Percentiles rank a stretch among this genome's conserved stretches.
Conservation (phyloP, 495 filamentous ascomycete genomes). For the Aspergillus bridgeri region DNA sequence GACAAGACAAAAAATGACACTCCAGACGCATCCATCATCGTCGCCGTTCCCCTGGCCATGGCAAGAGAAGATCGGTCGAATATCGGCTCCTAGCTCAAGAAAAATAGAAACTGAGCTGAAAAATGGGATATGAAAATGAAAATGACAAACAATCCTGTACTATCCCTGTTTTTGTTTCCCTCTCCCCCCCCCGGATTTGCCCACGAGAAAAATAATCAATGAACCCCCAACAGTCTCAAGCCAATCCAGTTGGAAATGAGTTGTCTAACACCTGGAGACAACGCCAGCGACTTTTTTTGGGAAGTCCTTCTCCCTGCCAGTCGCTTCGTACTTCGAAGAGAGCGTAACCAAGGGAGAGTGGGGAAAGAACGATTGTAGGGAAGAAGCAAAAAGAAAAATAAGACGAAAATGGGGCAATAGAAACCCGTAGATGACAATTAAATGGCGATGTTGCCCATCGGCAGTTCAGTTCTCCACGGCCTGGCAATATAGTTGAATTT, state of each 20-base stretch:
- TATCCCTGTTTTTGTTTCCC: slow-evolving; percentile 12
- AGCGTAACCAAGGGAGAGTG: slow-evolving; percentile 3
- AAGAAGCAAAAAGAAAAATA: slow-evolving; percentile 7
- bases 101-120: slow-evolving; percentile 5
- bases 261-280: slow-evolving; percentile 15
- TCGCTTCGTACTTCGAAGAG: slow-evolving; percentile 1
- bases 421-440: slow-evolving; percentile 6
- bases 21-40: slow-evolving; percentile 4
- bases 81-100: neutral
- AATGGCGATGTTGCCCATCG: slow-evolving; percentile 4
- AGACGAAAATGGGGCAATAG: slow-evolving; percentile 2
- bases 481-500: slow-evolving; percentile 79
- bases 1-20: slow-evolving; percentile 11
- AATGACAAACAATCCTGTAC: slow-evolving; percentile 10
- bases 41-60: neutral
- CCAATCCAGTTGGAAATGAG: slow-evolving; percentile 31
- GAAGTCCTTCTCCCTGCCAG: neutral
- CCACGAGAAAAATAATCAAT: slow-evolving; percentile 13
- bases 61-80: neutral
- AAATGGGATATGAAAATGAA: slow-evolving; percentile 15
- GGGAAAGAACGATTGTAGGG: slow-evolving; percentile 3
- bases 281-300: slow-evolving; percentile 5
- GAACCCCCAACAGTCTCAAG: slow-evolving; percentile 26
- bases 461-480: slow-evolving; percentile 34
- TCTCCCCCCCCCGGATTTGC: neutral